These are phyloP conservation scores for Cyclanthera cordifolia DNA, from an alignment of 306 rosid species.

Conservation along the genomic window DNA sequence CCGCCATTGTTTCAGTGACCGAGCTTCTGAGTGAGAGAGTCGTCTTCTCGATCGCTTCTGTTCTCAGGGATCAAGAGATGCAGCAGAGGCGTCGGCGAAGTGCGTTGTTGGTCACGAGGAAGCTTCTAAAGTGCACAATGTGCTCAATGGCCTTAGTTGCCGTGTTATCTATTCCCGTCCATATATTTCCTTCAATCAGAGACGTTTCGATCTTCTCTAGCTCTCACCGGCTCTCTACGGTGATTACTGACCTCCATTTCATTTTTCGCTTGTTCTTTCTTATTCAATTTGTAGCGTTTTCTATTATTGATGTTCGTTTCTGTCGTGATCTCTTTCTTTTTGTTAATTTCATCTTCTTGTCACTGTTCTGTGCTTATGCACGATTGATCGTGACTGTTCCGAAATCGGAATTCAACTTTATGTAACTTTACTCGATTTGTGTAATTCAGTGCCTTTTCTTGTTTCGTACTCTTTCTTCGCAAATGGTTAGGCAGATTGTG, in stretches of 20 bases:
- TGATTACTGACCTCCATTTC: slow-evolving; percentile 13
- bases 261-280: neutral
- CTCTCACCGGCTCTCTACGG: slow-evolving; percentile 51
- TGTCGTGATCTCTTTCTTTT: neutral
- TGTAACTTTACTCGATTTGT: neutral
- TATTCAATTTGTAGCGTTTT: neutral
- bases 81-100: slow-evolving; percentile 53
- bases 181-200: slow-evolving; percentile 42
- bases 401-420: neutral
- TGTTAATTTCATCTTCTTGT: neutral
- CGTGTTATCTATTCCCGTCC: slow-evolving; percentile 49
- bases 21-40: slow-evolving; percentile 1
- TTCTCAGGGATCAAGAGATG: slow-evolving; percentile 26
- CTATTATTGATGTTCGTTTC: neutral
- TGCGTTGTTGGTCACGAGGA: slow-evolving; percentile 39
- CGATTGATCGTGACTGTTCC: neutral
- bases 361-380: neutral
- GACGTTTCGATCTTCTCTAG: slow-evolving; percentile 45
- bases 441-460: neutral
- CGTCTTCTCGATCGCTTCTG: neutral
- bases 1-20: neutral
- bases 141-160: slow-evolving; percentile 39
- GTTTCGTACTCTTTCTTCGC: neutral
- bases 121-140: slow-evolving; percentile 48
- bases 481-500: neutral